Evolutionary conservation across 352 stramenopile genomes (phyloP).

Genomic region (Pythium pectinolyticum): DNA sequence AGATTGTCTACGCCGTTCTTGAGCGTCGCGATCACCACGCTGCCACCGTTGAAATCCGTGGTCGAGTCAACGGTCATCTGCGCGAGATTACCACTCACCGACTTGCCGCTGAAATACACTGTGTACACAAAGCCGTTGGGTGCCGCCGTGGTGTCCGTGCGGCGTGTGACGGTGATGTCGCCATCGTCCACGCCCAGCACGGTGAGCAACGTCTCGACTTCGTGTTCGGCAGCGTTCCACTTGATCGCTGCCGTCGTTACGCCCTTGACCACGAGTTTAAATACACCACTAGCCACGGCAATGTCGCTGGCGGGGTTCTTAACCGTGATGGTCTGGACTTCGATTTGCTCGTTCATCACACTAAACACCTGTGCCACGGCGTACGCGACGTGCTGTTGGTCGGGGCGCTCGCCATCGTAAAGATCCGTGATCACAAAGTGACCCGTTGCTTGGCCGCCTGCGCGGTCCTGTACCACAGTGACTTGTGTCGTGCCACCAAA

Average conservation of each 20-base stretch:
- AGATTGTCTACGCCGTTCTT: constrained; percentile 36
- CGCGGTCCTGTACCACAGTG: constrained; percentile 21
- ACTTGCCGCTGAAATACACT: constrained; percentile 67
- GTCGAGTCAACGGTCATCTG: constrained; percentile 23
- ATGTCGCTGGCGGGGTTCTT: constrained; percentile 48
- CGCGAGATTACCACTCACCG: constrained; percentile 40
- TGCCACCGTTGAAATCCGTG: constrained; percentile 34
- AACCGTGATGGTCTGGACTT: constrained; percentile 61
- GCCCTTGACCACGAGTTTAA: constrained; percentile 39
- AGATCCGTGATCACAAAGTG: constrained; percentile 46
- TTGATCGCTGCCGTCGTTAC: constrained; percentile 40
- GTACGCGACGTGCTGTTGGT: constrained; percentile 49
- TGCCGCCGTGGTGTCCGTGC: constrained; percentile 36
- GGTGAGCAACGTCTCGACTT: constrained; percentile 40
- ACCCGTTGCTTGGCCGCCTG: constrained; percentile 33
- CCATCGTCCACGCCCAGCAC: constrained; percentile 15
- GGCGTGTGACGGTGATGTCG: constrained; percentile 58
- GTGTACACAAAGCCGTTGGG: constrained; percentile 70
- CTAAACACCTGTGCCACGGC: constrained; percentile 62
- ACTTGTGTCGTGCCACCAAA: constrained; percentile 31
- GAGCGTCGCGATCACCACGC: constrained; percentile 35
- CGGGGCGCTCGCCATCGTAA: constrained; percentile 59
- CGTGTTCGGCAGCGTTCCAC: constrained; percentile 59
- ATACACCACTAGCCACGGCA: constrained; percentile 29
- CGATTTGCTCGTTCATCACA: constrained; percentile 72